Base-by-base conservation (phyloP, 192 early-diverging fungal genomes). In the Podila epicladia region DNA sequence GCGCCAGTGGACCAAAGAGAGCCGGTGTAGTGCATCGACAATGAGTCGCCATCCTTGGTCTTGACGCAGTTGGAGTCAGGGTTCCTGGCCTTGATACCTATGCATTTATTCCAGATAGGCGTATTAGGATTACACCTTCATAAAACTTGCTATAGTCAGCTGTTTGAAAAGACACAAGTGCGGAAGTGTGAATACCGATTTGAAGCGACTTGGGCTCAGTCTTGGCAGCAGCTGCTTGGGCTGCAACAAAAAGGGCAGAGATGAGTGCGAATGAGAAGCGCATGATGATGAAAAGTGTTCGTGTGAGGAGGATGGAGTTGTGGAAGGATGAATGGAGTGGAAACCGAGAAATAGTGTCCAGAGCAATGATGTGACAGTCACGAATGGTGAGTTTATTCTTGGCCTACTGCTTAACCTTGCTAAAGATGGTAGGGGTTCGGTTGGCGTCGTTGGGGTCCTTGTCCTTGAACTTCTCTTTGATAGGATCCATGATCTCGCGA, bases 401-500 rank as follows among this genome's bases (percentile, higher is more conserved):
- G 19, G n/a, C 5, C n/a, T 55, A 55, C 12, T 55, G 87, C 59
- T 83, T 88, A 55, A 89, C 80, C 55, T 83, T 86, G 66, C 89
- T 89, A 51, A 90, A 87, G 49, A 90, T 85, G 8, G 89, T 90
- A 20, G 89, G 84, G 38, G 82, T 51, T 12, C 86, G 83, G 22
- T 82, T 75, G 1, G 82, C 69, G 58, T 86, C 83, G 20, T 32
- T 64, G 2, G 85, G 73, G 67, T 88, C 87, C 63, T 85, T 82
- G 48, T 90, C 89, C 53, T 90, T 90, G 62, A 85, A 88, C 73
- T 93, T 96, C 50, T 85, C 85, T 65, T 87, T 83, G 64, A 93
- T 91, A 17, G 88, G 90, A 69, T 97, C 95, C 89, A 98, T 92
- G 45, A 98, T 91, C 62, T 95, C 94, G 75, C 93, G 96, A 60